Evolutionary conservation across 2,329 filamentous ascomycete genomes (phyloP), one percentile per base, ranked within the genome.

Genomic region (Fusarium robinianum): DNA sequence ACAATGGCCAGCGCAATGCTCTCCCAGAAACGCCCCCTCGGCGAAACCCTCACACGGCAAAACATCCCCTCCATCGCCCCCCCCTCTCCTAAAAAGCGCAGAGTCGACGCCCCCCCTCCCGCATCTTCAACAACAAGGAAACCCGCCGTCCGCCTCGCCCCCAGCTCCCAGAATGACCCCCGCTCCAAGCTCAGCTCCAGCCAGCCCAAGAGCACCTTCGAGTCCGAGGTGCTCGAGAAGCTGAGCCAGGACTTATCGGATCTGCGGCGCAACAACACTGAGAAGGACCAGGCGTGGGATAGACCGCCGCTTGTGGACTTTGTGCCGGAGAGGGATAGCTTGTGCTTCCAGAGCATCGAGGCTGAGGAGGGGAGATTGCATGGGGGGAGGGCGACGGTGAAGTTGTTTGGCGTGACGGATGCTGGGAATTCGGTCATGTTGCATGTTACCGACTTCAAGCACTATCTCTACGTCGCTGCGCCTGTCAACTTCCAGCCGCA

Each of bases 261-360:
- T 14, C 76, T 95, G 57, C 96, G 91, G 74, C 79, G 88, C 61
- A 88, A 80, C 68, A 97, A 95, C 69, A 79, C 88, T 3, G 94
- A 99, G 65, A 95, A 85, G 67, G 92, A 97, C 66, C 94, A 99
- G 68, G 80, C 89, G 64, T 99, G 94, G 95, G 84, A 86, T 32
- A 76, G 80, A 2, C 80, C 80, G 5, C 74, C 77, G 0, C 72
- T 80, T 5, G 67, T 65, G n/a, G 67, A 72, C 40, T 81, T 80
- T 47, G 57, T 71, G 47, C 77, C 84, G 7, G 65, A 78, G 38
- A 81, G 72, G 23, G 83, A 94, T 53, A 84, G 73, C 54, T 75
- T 99, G n/a, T 83, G 80, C 54, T 97, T 99, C 64, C 94, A 99
- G 71, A 87, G 95, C 63, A 99, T 99, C 57, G 95, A 99, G 63